A percentile compares a stretch with the other conserved stretches of the same genome.
Evolutionary conservation across 345 rosid genomes (phyloP).

Genomic region (Salix exigua): DNA sequence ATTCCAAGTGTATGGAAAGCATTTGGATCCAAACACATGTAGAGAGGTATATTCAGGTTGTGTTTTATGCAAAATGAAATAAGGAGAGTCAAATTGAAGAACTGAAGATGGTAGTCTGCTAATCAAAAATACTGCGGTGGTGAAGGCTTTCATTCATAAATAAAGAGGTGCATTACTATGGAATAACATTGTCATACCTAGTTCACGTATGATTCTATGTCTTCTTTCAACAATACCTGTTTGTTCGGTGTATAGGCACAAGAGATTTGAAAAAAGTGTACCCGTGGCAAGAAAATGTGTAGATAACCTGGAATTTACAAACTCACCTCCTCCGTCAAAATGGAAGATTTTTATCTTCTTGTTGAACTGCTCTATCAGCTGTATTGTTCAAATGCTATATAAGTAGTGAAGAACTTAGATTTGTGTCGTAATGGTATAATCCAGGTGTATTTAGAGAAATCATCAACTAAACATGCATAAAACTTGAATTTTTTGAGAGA

Average conservation of each 20-base stretch:
- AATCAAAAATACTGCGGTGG: neutral
- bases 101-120: neutral
- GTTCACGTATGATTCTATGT: neutral
- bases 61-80: neutral
- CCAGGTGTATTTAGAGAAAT: neutral
- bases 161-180: neutral
- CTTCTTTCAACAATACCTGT: neutral
- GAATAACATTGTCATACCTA: slow-evolving; percentile 1
- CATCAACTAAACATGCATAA: neutral
- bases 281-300: neutral
- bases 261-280: neutral
- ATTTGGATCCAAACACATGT: neutral
- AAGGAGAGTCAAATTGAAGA: neutral
- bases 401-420: neutral
- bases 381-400: neutral
- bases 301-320: neutral
- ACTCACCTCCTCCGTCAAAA: neutral
- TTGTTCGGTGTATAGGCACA: neutral
- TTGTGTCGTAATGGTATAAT: neutral
- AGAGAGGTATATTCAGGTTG: neutral
- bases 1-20: neutral
- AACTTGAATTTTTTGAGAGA: neutral
- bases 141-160: neutral
- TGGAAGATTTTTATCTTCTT: neutral
- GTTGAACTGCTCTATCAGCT: neutral